Conservation (phyloP, 169 alveolate genomes). For the Plasmodium gonderi region DNA sequence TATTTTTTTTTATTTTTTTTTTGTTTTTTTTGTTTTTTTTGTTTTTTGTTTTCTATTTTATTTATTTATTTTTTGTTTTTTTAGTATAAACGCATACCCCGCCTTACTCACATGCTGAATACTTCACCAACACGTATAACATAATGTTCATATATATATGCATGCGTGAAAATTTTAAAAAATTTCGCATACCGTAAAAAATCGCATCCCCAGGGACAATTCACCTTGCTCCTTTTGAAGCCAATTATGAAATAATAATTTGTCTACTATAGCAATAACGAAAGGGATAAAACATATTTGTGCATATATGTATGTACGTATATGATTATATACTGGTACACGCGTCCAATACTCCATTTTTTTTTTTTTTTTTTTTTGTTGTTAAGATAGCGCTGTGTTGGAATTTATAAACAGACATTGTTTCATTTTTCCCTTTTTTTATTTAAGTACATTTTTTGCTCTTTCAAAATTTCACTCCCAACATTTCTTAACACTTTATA, state of each 20-base stretch:
- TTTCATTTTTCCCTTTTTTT: background rate
- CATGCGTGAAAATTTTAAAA: background rate
- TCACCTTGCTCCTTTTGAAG: slow-evolving; percentile 7
- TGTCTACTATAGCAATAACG: slow-evolving; percentile 7
- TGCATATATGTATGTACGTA: background rate
- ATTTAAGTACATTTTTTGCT: background rate
- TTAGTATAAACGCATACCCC: too few relatives aligned
- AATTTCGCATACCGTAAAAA: slow-evolving; percentile 37
- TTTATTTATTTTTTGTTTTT: too few relatives aligned
- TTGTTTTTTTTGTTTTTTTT: too few relatives aligned
- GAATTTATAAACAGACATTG: too few relatives aligned
- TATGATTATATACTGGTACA: background rate
- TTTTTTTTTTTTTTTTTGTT: background rate
- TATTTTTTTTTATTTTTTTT: too few relatives aligned
- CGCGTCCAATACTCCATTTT: background rate
- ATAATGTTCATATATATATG: background rate
- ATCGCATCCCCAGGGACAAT: slow-evolving; percentile 27
- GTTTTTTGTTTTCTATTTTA: too few relatives aligned
- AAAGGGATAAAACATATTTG: background rate
- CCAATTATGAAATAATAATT: slow-evolving; percentile 36
- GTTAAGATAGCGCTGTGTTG: too few relatives aligned
- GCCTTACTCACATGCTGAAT: background rate
- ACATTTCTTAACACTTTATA: background rate
- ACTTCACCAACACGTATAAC: background rate
- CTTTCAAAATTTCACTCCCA: background rate